phyloP scores from a whole-genome alignment of 352 stramenopile genomes.

The Sclerospora graminicola region DNA sequence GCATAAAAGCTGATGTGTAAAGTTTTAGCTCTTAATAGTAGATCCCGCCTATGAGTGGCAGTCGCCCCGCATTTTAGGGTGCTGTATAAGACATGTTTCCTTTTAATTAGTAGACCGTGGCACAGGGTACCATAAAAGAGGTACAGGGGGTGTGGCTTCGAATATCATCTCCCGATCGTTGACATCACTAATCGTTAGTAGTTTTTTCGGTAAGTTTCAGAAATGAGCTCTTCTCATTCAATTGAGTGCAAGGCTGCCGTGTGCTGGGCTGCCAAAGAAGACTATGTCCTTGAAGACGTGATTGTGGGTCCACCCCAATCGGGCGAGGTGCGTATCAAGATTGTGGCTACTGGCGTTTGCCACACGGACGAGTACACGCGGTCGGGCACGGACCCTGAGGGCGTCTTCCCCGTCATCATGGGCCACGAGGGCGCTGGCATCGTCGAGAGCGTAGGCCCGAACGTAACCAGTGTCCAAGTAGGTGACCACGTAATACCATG shows the following conservation, averaged over 20 bases:
- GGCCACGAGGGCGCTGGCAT: conserved; percentile 77
- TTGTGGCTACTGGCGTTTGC: conserved; percentile 77
- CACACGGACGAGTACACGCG: conserved; percentile 85
- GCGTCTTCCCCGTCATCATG: conserved; percentile 83
- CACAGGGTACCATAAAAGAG: too few relatives aligned
- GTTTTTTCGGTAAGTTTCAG: too few relatives aligned
- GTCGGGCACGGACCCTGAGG: conserved; percentile 67
- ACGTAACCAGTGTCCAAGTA: conserved; percentile 73
- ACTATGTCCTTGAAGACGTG: conserved; percentile 78
- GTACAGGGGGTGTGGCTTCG: too few relatives aligned
- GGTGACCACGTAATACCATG: conserved; percentile 92
- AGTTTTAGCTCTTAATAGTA: too few relatives aligned
- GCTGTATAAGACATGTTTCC: too few relatives aligned
- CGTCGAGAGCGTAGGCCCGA: conserved; percentile 70
- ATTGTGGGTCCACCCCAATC: too few relatives aligned
- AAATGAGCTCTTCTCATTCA: conserved; percentile 48
- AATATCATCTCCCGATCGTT: too few relatives aligned
- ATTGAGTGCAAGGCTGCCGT: conserved; percentile 88
- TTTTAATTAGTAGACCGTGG: too few relatives aligned
- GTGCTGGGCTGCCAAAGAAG: conserved; percentile 78
- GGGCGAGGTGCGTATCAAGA: conserved; percentile 78
- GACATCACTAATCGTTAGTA: too few relatives aligned
- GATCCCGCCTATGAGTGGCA: too few relatives aligned
- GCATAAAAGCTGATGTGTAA: too few relatives aligned
- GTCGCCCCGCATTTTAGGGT: too few relatives aligned